A percentile compares a stretch with the other conserved stretches of the same genome.
Evolutionary conservation across 1,139 yeast genomes (phyloP).

Genomic region (Arxiozyma telluris): DNA sequence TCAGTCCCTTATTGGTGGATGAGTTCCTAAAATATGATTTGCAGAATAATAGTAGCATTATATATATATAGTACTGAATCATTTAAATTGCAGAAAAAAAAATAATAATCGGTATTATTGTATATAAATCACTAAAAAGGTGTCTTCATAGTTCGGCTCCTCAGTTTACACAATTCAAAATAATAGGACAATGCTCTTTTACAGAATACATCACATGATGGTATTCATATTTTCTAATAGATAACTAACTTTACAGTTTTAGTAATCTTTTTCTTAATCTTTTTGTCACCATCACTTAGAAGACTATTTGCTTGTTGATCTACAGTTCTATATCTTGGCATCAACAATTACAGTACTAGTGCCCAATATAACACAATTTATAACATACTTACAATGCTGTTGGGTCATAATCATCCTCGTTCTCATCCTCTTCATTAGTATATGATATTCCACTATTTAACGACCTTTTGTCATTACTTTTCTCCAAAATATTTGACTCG

Average conservation of each 20-base stretch:
- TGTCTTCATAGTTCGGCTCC: no score
- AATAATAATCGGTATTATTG: no score
- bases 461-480: background rate
- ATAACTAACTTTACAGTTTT: no score
- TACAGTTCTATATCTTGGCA: background rate
- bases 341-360: background rate
- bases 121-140: no score
- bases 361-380: background rate
- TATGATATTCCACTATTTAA: background rate
- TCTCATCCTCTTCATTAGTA: background rate
- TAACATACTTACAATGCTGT: background rate
- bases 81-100: no score
- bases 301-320: background rate
- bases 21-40: background rate
- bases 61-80: background rate
- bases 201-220: background rate
- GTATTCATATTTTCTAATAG: no score
- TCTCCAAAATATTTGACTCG: background rate
- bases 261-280: background rate
- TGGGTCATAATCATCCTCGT: conserved; percentile 1
- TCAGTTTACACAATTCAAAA: no score
- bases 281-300: background rate
- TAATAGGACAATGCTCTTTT: no score
- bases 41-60: no score
- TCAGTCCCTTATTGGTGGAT: background rate